Evolutionary conservation across 2,329 filamentous ascomycete genomes (phyloP).

Genomic region (Incumbomyces lentus): DNA sequence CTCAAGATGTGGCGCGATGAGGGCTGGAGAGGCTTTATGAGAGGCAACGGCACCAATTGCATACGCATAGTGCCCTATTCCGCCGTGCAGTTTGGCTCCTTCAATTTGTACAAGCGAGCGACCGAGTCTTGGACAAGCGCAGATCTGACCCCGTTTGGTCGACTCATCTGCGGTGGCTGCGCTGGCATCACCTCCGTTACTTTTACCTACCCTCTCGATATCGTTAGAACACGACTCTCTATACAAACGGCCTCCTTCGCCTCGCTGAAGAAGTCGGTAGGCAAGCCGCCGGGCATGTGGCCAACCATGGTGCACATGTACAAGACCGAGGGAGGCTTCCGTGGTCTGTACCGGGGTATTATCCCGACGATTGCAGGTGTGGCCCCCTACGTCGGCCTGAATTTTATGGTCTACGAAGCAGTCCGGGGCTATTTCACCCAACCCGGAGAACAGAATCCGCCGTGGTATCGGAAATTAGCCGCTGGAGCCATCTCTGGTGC

Average conservation of each 20-base stretch:
- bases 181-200: conserved; percentile 94
- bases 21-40: conserved; percentile 94
- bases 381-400: conserved; percentile 90
- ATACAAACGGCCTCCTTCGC: conserved; percentile 96
- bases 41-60: conserved; percentile 96
- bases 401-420: conserved; percentile 97
- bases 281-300: conserved; percentile 85
- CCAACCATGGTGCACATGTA: conserved; percentile 74
- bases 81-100: conserved; percentile 94
- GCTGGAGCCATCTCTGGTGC: conserved; percentile 93
- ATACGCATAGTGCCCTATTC: conserved; percentile 97
- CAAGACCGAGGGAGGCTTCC: conserved; percentile 73
- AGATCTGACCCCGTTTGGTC: conserved; percentile 61
- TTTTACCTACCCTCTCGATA: conserved; percentile 92
- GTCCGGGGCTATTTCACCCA: conserved; percentile 74
- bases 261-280: conserved; percentile 53
- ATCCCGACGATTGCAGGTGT: conserved; percentile 89
- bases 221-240: conserved; percentile 87
- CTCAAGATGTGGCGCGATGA: conserved; percentile 95
- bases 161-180: conserved; percentile 78
- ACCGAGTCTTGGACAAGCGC: conserved; percentile 67
- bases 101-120: conserved; percentile 90
- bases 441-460: conserved; percentile 77
- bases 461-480: conserved; percentile 65
- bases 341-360: conserved; percentile 87